Evolutionary conservation across 2,329 filamentous ascomycete species (phyloP), one percentile per base, ranked within the genome.

Genomic region (Aaosphaeria arxii): DNA sequence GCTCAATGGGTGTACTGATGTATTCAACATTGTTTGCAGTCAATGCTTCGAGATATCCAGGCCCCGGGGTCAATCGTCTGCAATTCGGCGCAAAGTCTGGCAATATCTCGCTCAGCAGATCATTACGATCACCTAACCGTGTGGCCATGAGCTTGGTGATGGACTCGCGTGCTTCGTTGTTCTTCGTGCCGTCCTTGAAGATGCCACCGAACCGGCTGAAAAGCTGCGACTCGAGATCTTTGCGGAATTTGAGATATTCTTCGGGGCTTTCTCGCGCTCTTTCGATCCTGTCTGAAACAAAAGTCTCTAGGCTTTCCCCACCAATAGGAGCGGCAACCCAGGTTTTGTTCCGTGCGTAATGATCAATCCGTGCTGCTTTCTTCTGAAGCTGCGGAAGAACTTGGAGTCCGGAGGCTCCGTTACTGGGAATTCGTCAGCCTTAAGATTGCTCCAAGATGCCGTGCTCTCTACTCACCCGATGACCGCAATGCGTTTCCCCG

Each of bases 381-480:
- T 82, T 56, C 1, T 75, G 74, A 2, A 75, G 80, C 35, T 78
- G 79, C 47, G 86, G 83, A 1, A 76, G 72, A 44, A 84, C 76
- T 54, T 86, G 41, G 11, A 43, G 24, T 6, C 82, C 83, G 0
- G 79, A 79, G 0, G 82, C 78, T 1, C 83, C 83, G 0, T 81
- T 85, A 17, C 83, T 82, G 40, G 85, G 78, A 40, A 11, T 13
- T 40, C 33, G 33, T 36, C 4, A 36, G 24, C 24, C 11, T 24
- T 24, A 24, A 24, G 17, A 24, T 24, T 2, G 17, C 17, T 24
- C 17, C 17, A 24, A 24, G 17, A 24, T 24, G 17, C 17, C 17
- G 17, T 24, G 17, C 17, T 24, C 17, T 24, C 17, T 73, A 67
- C 66, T 84, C 84, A 49, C 72, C 73, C 1, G 87, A 82, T 0